These are phyloP conservation scores for Penicillium sp. DNA, from an alignment of 2,329 filamentous ascomycete species.

Conservation along the genomic window DNA sequence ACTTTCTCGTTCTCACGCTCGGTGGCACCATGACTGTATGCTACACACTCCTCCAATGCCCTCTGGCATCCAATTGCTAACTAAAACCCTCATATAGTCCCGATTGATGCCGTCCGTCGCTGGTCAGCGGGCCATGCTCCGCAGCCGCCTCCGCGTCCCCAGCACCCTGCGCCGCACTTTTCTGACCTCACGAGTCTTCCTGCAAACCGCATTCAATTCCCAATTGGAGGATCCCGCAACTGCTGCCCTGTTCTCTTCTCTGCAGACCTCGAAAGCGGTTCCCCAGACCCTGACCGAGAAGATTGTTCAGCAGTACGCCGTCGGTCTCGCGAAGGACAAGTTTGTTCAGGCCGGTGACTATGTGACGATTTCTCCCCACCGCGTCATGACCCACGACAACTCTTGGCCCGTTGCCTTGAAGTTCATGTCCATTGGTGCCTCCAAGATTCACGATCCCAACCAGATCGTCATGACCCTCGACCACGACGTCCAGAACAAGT, in stretches of 20 bases:
- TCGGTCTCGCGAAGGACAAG: conserved; percentile 77
- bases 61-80: neutral
- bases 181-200: conserved; percentile 32
- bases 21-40: conserved; percentile 22
- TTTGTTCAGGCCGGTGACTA: conserved; percentile 80
- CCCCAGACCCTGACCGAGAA: conserved; percentile 90
- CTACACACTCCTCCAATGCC: neutral
- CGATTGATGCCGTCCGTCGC: conserved; percentile 22
- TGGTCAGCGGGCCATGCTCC: conserved; percentile 24
- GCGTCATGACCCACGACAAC: conserved; percentile 88
- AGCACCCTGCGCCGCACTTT: conserved; percentile 34
- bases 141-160: conserved; percentile 25
- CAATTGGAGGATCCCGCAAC: conserved; percentile 64
- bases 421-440: conserved; percentile 81
- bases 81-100: conserved; percentile 14
- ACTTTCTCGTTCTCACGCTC: neutral
- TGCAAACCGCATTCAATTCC: conserved; percentile 64
- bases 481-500: conserved; percentile 87
- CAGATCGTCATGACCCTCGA: conserved; percentile 86
- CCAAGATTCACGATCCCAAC: conserved; percentile 69
- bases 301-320: conserved; percentile 81
- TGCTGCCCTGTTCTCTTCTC: conserved; percentile 75
- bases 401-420: conserved; percentile 75
- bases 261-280: conserved; percentile 58
- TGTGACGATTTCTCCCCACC: conserved; percentile 72